phyloP scores from a whole-genome alignment of 2,329 filamentous ascomycete species.

The Claviceps lovelessii region DNA sequence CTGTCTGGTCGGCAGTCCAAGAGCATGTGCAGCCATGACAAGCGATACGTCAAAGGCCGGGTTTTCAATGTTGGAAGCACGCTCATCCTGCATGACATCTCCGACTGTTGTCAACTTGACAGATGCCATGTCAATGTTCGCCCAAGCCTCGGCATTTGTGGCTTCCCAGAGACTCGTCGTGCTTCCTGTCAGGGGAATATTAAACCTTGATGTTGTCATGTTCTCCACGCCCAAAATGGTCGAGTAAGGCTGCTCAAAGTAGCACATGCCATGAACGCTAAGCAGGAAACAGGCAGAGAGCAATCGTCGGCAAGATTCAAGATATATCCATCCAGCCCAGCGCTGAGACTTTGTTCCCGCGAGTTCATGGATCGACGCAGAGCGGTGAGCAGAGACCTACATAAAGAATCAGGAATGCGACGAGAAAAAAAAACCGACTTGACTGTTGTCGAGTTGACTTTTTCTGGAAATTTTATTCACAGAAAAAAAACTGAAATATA shows the following conservation, averaged over 20 bases:
- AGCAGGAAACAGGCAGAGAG: constrained; percentile 42
- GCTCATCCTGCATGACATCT: constrained; percentile 17
- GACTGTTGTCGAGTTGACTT: not conserved
- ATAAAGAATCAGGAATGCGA: too few relatives aligned
- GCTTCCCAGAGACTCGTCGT: constrained; percentile 37
- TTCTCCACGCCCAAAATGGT: constrained; percentile 22
- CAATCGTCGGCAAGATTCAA: constrained; percentile 38
- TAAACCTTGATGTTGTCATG: constrained; percentile 19
- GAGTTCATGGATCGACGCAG: not conserved
- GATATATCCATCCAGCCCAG: constrained; percentile 39
- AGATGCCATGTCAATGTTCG: constrained; percentile 17
- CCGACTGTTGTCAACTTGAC: constrained; percentile 13
- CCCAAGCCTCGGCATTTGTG: constrained; percentile 31
- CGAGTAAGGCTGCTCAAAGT: constrained; percentile 33
- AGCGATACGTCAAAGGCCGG: constrained; percentile 25
- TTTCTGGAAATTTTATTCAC: too few relatives aligned
- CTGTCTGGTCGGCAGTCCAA: constrained; percentile 23
- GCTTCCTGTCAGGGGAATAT: constrained; percentile 32
- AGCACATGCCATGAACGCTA: constrained; percentile 41
- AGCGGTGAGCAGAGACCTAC: constrained; percentile 3
- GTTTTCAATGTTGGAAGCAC: constrained; percentile 22
- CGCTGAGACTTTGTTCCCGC: constrained; percentile 15
- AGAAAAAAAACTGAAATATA: not conserved
- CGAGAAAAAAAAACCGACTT: too few relatives aligned
- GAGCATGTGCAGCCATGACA: constrained; percentile 25